phyloP scores from a whole-genome alignment of 257 asterid genomes.

The Petrea volubilis region DNA sequence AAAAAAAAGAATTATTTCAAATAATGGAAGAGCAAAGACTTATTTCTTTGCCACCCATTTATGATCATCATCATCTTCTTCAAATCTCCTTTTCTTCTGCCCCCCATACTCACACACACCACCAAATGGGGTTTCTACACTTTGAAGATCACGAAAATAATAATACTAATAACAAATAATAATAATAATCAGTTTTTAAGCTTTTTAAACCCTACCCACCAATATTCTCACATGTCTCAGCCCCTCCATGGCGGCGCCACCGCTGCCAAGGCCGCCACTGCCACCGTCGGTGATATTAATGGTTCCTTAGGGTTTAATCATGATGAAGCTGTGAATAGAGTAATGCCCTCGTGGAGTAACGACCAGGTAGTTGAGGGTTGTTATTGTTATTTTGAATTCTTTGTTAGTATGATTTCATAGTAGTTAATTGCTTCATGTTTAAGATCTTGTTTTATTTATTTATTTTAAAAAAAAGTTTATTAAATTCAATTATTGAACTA shows the following conservation, averaged over 20 bases:
- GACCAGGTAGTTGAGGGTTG: conserved; percentile 46
- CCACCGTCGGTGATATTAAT: not conserved
- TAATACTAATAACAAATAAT: too few species aligned
- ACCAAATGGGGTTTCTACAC: conserved; percentile 62
- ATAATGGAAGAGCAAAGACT: conserved; percentile 45
- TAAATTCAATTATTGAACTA: not conserved
- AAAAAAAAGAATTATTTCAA: not conserved
- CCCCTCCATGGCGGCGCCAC: conserved; percentile 15
- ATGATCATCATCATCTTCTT: conserved; percentile 40
- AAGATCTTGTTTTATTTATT: not conserved
- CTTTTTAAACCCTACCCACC: conserved; percentile 29
- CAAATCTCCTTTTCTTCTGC: conserved; percentile 28
- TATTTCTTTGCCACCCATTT: conserved; percentile 22
- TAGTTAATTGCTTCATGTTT: conserved; percentile 22
- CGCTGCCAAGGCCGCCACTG: not conserved
- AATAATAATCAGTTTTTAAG: conserved; percentile 46
- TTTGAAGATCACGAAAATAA: conserved; percentile 57
- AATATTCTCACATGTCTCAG: too few species aligned
- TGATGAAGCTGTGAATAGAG: conserved; percentile 29
- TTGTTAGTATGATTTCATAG: not conserved
- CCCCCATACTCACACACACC: not conserved
- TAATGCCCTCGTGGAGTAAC: conserved; percentile 57
- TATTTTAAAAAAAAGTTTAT: not conserved
- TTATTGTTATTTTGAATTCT: conserved; percentile 21
- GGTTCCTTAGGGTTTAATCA: conserved; percentile 53